These are phyloP conservation scores for Zea mays DNA, from an alignment of 176 grass and related monocot genomes.

Conservation along the genomic window Zm-B73-REFERENCE-NAM-5.0 NC_050098.1:138522501-138523000, in stretches of 20 bases:
- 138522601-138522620: background rate
- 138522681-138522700: background rate
- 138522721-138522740: constrained; percentile 3
- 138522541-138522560: constrained; percentile 10
- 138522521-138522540: background rate
- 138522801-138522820: background rate
- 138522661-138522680: constrained; percentile 10
- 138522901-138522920: background rate
- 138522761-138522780: background rate
- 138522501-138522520: constrained; percentile 2
- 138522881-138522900: background rate
- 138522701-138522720: background rate
- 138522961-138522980: background rate
- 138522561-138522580: background rate
- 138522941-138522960: constrained; percentile 1
- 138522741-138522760: background rate
- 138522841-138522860: background rate
- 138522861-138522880: background rate
- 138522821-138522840: background rate
- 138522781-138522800: background rate
- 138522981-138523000: background rate
- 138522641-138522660: background rate
- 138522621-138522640: background rate
- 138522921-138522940: background rate
- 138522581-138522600: background rate